Conservation (phyloP, 306 rosid species). For the Potentilla sterilis region DNA sequence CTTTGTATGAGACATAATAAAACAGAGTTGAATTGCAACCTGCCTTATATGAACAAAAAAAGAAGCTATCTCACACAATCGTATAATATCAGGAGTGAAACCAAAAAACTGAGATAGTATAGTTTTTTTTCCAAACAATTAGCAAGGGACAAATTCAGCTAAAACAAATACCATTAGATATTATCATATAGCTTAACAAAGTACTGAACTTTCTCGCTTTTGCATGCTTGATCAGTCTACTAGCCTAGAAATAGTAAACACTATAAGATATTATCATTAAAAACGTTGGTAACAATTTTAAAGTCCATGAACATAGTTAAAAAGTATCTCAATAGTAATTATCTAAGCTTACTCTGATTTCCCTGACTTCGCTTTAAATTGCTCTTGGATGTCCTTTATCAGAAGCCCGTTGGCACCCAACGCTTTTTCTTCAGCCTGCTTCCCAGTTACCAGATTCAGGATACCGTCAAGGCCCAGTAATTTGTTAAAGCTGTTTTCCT, state of each 20-base stretch:
- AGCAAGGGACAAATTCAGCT: neutral
- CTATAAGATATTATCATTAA: neutral
- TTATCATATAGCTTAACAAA: neutral
- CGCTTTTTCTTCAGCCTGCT: conserved; percentile 93
- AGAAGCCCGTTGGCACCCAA: conserved; percentile 96
- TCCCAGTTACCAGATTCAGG: conserved; percentile 92
- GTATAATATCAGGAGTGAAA: neutral
- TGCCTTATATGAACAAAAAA: neutral
- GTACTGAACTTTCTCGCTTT: neutral
- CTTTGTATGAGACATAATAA: neutral
- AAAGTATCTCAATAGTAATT: conserved; percentile 2
- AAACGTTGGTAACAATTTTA: conserved; percentile 11
- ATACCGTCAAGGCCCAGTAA: conserved; percentile 94
- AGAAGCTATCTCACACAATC: neutral
- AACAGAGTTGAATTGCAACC: conserved; percentile 6
- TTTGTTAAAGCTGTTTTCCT: conserved; percentile 86
- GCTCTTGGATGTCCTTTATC: conserved; percentile 93
- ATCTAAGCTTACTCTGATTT: conserved; percentile 88
- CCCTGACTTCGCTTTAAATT: conserved; percentile 85
- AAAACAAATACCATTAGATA: neutral
- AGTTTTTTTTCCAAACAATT: neutral
- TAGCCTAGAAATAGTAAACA: neutral
- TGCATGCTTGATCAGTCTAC: conserved; percentile 10
- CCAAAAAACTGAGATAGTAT: no score
- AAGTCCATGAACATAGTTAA: conserved; percentile 19